Conservation (phyloP, 495 filamentous ascomycete genomes). For the Parathielavia hyrcaniae region DNA sequence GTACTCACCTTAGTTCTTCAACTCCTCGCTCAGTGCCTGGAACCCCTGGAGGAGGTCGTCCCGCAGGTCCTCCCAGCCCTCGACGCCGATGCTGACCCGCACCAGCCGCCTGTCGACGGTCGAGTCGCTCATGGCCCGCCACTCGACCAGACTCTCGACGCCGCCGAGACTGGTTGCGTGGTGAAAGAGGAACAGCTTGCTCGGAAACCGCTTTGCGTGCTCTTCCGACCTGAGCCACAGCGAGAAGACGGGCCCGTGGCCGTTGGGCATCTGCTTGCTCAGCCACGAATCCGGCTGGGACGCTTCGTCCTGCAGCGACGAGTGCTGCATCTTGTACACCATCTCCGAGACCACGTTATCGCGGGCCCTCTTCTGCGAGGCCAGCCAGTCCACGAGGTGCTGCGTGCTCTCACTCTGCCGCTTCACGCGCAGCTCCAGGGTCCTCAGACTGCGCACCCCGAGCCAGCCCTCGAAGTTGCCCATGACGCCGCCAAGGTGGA, state of each 20-base stretch:
- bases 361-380: slow-evolving; percentile 35
- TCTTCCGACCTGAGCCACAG: slow-evolving; percentile 55
- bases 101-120: slow-evolving; percentile 66
- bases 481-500: slow-evolving; percentile 77
- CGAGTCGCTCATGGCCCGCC: slow-evolving; percentile 76
- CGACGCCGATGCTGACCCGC: slow-evolving; percentile 78
- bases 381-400: slow-evolving; percentile 65
- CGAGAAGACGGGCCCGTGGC: slow-evolving; percentile 83
- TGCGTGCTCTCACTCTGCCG: slow-evolving; percentile 64
- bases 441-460: slow-evolving; percentile 76
- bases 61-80: slow-evolving; percentile 78
- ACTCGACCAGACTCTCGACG: slow-evolving; percentile 90
- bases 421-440: slow-evolving; percentile 73
- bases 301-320: slow-evolving; percentile 60
- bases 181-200: slow-evolving; percentile 74
- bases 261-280: slow-evolving; percentile 81
- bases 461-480: slow-evolving; percentile 90
- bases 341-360: slow-evolving; percentile 43
- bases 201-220: slow-evolving; percentile 63
- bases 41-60: slow-evolving; percentile 70
- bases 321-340: slow-evolving; percentile 62
- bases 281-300: slow-evolving; percentile 63
- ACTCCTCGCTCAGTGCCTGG: slow-evolving; percentile 44
- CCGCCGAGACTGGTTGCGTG: slow-evolving; percentile 93
- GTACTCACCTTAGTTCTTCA: neutral